These are phyloP conservation scores for Saturnispora sanitii DNA, from an alignment of 805 yeast species.

Conservation along the genomic window DNA sequence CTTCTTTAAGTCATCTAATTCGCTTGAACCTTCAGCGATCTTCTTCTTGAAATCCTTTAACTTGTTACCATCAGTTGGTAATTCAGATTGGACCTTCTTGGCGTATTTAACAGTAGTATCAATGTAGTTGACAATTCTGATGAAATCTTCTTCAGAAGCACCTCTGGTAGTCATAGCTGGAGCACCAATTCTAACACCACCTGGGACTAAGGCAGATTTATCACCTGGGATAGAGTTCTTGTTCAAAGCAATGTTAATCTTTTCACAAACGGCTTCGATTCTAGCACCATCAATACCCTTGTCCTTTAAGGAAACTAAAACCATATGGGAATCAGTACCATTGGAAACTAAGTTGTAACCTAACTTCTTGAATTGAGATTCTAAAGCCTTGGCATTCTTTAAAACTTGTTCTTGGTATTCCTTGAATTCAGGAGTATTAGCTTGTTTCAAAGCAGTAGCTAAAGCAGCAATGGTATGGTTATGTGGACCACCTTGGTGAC, in stretches of 20 bases:
- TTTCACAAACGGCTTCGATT: slow-evolving; percentile 81
- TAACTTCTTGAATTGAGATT: slow-evolving; percentile 48
- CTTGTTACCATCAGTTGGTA: slow-evolving; percentile 90
- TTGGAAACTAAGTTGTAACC: slow-evolving; percentile 77
- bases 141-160: slow-evolving; percentile 68
- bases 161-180: slow-evolving; percentile 99
- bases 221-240: slow-evolving; percentile 97
- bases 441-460: slow-evolving; percentile 92
- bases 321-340: slow-evolving; percentile 93
- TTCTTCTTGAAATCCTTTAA: slow-evolving; percentile 91
- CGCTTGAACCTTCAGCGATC: slow-evolving; percentile 62
- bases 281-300: slow-evolving; percentile 91
- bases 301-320: slow-evolving; percentile 72
- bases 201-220: slow-evolving; percentile 89
- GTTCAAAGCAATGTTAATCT: slow-evolving; percentile 87
- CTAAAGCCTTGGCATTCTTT: slow-evolving; percentile 71
- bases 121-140: slow-evolving; percentile 68
- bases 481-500: slow-evolving; percentile 99
- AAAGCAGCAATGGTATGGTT: slow-evolving; percentile 95
- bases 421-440: slow-evolving; percentile 78
- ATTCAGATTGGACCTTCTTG: slow-evolving; percentile 57
- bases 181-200: slow-evolving; percentile 93
- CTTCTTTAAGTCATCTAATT: slow-evolving; percentile 53
- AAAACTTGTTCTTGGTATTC: slow-evolving; percentile 78
- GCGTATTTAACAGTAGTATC: slow-evolving; percentile 74